Evolutionary conservation across 331 rosid species (phyloP).

Genomic region (Pyracantha coccinea): DNA sequence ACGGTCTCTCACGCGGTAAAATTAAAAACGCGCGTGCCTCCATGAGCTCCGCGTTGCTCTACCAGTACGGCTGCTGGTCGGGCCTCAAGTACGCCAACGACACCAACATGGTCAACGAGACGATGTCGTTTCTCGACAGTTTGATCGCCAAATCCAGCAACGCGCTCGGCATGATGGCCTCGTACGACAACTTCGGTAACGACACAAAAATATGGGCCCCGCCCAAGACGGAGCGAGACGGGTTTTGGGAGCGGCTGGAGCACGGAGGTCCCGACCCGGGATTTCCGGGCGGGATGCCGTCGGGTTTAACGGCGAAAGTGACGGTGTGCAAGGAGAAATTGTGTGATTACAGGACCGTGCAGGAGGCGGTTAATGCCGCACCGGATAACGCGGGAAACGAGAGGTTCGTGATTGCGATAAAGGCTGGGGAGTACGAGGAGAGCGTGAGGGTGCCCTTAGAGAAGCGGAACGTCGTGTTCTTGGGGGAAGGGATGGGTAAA

Average conservation of each 20-base stretch:
- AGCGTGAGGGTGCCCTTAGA: conserved; percentile 61
- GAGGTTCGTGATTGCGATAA: conserved; percentile 60
- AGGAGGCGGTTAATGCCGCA: conserved; percentile 70
- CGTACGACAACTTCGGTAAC: conserved; percentile 45
- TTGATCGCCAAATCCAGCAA: conserved; percentile 37
- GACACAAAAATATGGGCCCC: conserved; percentile 46
- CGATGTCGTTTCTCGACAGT: conserved; percentile 64
- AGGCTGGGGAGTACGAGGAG: conserved; percentile 69
- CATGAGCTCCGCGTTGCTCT: conserved; percentile 51
- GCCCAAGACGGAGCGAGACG: conserved; percentile 63
- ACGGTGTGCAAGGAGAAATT: conserved; percentile 49
- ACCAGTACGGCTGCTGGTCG: conserved; percentile 84
- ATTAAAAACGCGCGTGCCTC: conserved; percentile 61
- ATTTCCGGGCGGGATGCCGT: conserved; percentile 35
- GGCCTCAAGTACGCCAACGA: conserved; percentile 76
- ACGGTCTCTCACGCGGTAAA: conserved; percentile 31
- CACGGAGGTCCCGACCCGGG: conserved; percentile 3
- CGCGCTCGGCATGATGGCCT: conserved; percentile 49
- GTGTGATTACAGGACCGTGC: conserved; percentile 42
- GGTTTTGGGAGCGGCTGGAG: conserved; percentile 48
- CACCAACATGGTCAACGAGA: conserved; percentile 37
- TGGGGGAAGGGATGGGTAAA: conserved; percentile 77
- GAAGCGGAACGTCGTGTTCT: conserved; percentile 62
- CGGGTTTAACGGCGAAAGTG: conserved; percentile 29
- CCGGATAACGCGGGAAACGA: conserved; percentile 27